Evolutionary conservation across 2,329 filamentous ascomycete species (phyloP).

Genomic region (Paraconiothyrium sp.): DNA sequence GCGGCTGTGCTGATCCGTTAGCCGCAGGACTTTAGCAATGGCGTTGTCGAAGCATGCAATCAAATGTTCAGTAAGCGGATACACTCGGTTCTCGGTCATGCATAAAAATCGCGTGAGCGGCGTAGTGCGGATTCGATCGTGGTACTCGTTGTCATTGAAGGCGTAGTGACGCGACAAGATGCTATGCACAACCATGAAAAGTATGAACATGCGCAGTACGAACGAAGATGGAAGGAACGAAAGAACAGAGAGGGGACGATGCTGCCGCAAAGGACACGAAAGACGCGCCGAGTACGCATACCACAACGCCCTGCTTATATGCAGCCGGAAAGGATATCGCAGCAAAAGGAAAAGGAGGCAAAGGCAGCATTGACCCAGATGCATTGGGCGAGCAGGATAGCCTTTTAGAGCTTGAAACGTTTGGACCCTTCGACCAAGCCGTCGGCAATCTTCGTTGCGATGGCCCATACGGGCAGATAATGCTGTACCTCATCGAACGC

Average conservation of each 20-base stretch:
- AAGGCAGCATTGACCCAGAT: slow-evolving; percentile 36
- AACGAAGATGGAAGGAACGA: slow-evolving; percentile 14
- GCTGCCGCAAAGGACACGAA: slow-evolving; percentile 30
- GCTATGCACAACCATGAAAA: slow-evolving; percentile 21
- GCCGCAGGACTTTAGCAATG: background rate
- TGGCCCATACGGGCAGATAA: slow-evolving; percentile 82
- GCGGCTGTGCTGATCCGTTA: background rate
- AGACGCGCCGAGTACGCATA: slow-evolving; percentile 35
- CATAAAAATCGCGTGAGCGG: background rate
- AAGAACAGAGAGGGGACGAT: slow-evolving; percentile 12
- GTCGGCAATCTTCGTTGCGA: slow-evolving; percentile 77
- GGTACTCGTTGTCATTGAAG: slow-evolving; percentile 36
- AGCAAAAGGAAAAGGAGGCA: slow-evolving; percentile 39
- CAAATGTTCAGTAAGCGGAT: background rate
- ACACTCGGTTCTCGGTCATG: background rate
- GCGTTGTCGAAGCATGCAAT: slow-evolving; percentile 12
- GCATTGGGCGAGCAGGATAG: slow-evolving; percentile 31
- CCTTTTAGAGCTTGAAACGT: slow-evolving; percentile 60
- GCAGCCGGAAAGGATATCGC: slow-evolving; percentile 43
- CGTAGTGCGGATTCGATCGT: slow-evolving; percentile 18
- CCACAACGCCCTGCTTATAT: slow-evolving; percentile 43
- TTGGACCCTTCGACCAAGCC: slow-evolving; percentile 85
- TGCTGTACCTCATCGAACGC: slow-evolving; percentile 81
- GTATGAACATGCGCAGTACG: slow-evolving; percentile 16
- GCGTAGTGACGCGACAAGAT: slow-evolving; percentile 28